Percentiles rank a stretch among this genome's conserved stretches.
Conservation (phyloP, 2,329 filamentous ascomycete genomes). For the Pseudodiploospora longispora region DNA sequence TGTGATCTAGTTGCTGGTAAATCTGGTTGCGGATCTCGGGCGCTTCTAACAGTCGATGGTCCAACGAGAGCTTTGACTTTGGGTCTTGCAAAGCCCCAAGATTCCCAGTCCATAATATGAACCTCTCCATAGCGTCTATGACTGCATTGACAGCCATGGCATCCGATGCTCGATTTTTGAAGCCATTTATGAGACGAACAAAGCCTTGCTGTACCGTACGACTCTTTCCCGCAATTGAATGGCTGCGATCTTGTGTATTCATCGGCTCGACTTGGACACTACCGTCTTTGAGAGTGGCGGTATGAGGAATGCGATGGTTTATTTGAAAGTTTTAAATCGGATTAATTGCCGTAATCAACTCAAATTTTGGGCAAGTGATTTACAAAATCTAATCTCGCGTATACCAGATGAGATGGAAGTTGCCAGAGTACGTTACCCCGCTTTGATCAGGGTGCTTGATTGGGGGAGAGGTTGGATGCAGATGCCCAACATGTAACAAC, state of each 20-base stretch:
- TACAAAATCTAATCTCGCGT: too few relatives aligned
- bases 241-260: too few relatives aligned
- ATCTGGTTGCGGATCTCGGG: slow-evolving; percentile 2
- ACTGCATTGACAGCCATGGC: background rate
- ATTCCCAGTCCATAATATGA: slow-evolving; percentile 9
- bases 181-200: background rate
- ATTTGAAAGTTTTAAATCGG: background rate
- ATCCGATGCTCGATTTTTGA: background rate
- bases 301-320: background rate
- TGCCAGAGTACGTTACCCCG: too few relatives aligned
- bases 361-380: too few relatives aligned
- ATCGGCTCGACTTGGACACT: too few relatives aligned
- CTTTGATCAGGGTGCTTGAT: too few relatives aligned
- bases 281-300: too few relatives aligned
- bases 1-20: slow-evolving; percentile 2
- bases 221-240: background rate
- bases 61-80: slow-evolving; percentile 4
- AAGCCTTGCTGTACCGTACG: background rate
- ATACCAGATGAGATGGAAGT: too few relatives aligned
- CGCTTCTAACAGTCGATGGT: slow-evolving; percentile 5
- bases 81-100: slow-evolving; percentile 2
- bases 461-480: too few relatives aligned
- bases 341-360: background rate
- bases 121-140: slow-evolving; percentile 3
- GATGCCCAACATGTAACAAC: too few relatives aligned